Conservation (phyloP, 2,329 filamentous ascomycete species). For the Sporothrix sp. region DNA sequence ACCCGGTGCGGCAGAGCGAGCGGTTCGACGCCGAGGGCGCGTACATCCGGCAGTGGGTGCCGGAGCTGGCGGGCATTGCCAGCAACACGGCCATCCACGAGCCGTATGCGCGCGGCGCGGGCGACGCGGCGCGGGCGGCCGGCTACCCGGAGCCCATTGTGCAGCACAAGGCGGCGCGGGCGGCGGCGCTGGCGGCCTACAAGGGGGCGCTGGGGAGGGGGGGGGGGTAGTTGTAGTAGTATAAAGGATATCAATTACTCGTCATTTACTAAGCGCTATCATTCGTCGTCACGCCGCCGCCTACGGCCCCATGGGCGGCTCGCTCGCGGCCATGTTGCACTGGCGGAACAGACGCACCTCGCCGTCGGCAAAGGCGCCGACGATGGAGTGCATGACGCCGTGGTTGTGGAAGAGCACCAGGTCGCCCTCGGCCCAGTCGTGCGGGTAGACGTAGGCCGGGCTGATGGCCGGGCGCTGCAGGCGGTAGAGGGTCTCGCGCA, state of each 20-base stretch:
- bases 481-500: conserved; percentile 57
- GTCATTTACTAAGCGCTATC: too few species aligned
- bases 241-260: too few species aligned
- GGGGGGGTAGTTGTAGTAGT: too few species aligned
- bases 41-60: conserved; percentile 77
- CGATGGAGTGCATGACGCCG: conserved; percentile 64
- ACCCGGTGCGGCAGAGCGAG: conserved; percentile 73
- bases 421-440: conserved; percentile 71
- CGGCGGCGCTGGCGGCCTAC: conserved; percentile 33
- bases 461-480: conserved; percentile 62
- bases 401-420: conserved; percentile 72
- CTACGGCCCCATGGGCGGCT: conserved; percentile 14
- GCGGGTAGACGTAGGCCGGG: conserved; percentile 57
- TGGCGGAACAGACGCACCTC: conserved; percentile 68
- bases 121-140: conserved; percentile 46
- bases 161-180: conserved; percentile 59
- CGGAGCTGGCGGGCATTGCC: conserved; percentile 60
- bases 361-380: conserved; percentile 62
- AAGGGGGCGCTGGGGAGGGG: conserved; percentile 21
- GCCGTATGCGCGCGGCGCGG: conserved; percentile 60
- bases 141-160: conserved; percentile 71
- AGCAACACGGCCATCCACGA: conserved; percentile 67
- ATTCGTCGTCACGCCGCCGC: too few species aligned
- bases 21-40: conserved; percentile 71
- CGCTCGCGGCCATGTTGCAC: conserved; percentile 65